These are phyloP conservation scores for Zoysia japonica DNA, from an alignment of 176 grass and related monocot genomes.

Conservation along the genomic window DNA sequence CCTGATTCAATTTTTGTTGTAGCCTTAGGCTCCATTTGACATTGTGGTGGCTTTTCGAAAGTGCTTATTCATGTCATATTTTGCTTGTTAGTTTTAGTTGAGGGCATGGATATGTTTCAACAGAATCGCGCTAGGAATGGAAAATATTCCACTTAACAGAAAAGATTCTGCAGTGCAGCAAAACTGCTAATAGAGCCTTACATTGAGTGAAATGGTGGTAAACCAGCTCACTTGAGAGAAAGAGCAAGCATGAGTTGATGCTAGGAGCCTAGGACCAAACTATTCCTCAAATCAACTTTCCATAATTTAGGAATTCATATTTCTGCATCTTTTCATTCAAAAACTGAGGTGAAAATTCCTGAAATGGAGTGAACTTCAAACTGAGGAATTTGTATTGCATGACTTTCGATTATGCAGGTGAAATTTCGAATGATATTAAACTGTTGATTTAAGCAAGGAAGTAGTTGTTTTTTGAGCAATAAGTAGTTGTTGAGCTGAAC, in stretches of 20 bases:
- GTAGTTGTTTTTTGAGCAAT: too few relatives aligned
- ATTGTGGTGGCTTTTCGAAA: too few relatives aligned
- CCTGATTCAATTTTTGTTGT: neutral
- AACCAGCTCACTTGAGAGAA: neutral
- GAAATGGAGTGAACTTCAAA: neutral
- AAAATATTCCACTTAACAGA: too few relatives aligned
- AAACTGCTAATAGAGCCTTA: neutral
- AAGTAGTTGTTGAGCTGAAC: too few relatives aligned
- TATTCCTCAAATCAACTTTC: neutral
- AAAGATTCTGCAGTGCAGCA: too few relatives aligned
- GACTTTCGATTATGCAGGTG: neutral
- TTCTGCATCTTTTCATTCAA: slow-evolving; percentile 7
- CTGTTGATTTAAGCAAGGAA: neutral
- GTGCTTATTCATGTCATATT: too few relatives aligned
- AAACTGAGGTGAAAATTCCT: neutral
- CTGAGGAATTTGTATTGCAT: neutral
- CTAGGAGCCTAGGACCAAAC: neutral
- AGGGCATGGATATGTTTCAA: too few relatives aligned
- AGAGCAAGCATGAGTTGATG: neutral
- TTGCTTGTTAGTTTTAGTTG: too few relatives aligned
- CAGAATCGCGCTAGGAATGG: too few relatives aligned
- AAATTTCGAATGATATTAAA: neutral
- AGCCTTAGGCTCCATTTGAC: neutral
- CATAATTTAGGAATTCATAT: neutral
- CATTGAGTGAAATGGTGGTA: neutral